Base-by-base conservation (phyloP, 192 early-diverging fungal species). In the Rhizophagus clarus region DNA sequence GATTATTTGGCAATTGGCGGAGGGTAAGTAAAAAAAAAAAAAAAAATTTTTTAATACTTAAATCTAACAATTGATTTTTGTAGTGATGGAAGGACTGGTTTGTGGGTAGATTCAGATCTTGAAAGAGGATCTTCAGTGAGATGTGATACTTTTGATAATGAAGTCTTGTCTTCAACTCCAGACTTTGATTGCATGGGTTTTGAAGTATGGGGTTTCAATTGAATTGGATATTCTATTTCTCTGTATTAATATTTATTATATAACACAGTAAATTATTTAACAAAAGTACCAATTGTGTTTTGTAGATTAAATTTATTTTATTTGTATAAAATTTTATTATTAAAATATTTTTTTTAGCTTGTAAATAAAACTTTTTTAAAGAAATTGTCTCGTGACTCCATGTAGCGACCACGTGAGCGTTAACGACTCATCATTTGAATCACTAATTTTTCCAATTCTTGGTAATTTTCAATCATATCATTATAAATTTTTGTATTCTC, bases 1-100 rank as follows among this genome's bases (percentile, higher is more conserved):
- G 90, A 91, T 34, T 95, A 92, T 82, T 87, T 96, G 15, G 93
- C 93, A 22, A 84, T 96, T 72, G 94, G 94, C 34, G 93, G 94
- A 69, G 94, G 90, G 88, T 89, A 85, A 80, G 79, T 64, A 24
- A 69, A 28, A 82, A 15, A 8, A 31, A n/a, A 24, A n/a, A n/a
- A n/a, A n/a, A n/a, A n/a, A n/a, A n/a, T n/a, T n/a, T n/a, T n/a
- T n/a, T n/a, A n/a, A 26, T 31, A 68, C 20, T n/a, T 10, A 42
- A 40, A 40, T 1, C 34, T 70, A 11, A 11, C 1, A 17, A n/a
- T 47, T 56, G 3, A n/a, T 62, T 11, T 68, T 40, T 34, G 37
- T 78, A 88, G 92, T 14, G 87, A 93, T 42, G 94, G 94, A 40
- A 89, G 89, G 76, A 90, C 92, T 84, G 94, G 94, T 0, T 83